phyloP scores from a whole-genome alignment of 164 flowering plant species.

The Magnolia kwangsiensis region DNA sequence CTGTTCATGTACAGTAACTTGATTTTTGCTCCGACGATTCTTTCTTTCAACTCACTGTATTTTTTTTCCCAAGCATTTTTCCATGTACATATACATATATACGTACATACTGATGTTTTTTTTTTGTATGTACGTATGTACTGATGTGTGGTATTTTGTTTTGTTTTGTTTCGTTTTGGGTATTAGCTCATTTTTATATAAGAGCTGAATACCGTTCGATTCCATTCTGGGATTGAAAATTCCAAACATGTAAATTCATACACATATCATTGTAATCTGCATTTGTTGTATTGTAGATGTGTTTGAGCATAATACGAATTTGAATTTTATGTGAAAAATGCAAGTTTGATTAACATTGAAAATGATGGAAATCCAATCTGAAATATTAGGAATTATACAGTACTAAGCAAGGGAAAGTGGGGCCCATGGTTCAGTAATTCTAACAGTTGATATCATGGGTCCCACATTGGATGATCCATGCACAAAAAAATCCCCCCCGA shows the following conservation, averaged over 20 bases:
- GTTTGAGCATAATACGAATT: not conserved
- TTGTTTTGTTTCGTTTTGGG: not conserved
- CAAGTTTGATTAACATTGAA: not conserved
- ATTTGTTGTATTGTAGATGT: not conserved
- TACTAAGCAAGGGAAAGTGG: too few species aligned
- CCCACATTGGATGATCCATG: too few species aligned
- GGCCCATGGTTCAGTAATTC: too few species aligned
- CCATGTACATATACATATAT: not conserved
- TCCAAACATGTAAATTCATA: slow-evolving; percentile 6
- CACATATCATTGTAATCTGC: not conserved
- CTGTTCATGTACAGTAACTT: slow-evolving; percentile 34
- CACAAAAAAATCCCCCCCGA: not conserved
- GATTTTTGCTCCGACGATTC: not conserved
- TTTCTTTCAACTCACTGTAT: not conserved
- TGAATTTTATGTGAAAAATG: not conserved
- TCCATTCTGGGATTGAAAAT: not conserved
- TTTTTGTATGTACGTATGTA: not conserved
- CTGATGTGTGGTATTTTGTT: too few species aligned
- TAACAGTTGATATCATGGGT: too few species aligned
- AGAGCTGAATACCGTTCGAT: slow-evolving; percentile 30
- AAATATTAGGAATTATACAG: not conserved
- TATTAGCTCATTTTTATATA: slow-evolving; percentile 39
- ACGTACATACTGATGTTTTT: not conserved
- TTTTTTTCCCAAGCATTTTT: not conserved
- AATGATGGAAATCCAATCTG: not conserved